These are phyloP conservation scores for Penicillium italicum DNA, from an alignment of 2,329 filamentous ascomycete species.

Conservation along the genomic window DNA sequence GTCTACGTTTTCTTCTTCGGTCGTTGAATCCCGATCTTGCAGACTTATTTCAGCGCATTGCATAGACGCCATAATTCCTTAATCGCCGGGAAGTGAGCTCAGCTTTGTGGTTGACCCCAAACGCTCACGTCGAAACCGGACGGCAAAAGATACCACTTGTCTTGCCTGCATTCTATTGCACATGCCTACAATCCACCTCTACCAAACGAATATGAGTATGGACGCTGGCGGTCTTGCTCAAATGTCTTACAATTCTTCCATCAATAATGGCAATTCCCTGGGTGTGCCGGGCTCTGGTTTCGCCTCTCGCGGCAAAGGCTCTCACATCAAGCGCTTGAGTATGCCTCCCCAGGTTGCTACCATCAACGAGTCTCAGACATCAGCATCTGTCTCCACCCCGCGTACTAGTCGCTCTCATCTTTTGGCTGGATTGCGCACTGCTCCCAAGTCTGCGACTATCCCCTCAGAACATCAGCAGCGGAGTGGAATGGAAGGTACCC, in stretches of 20 bases:
- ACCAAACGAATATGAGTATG: conserved; percentile 49
- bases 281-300: conserved; percentile 75
- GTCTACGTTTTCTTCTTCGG: neutral
- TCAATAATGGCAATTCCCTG: conserved; percentile 63
- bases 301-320: conserved; percentile 78
- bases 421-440: conserved; percentile 86
- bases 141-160: conserved; percentile 13
- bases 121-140: conserved; percentile 16
- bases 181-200: conserved; percentile 27
- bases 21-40: conserved; percentile 6
- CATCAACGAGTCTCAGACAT: conserved; percentile 61
- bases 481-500: conserved; percentile 46
- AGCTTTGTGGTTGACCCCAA: conserved; percentile 30
- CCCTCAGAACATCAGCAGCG: conserved; percentile 61
- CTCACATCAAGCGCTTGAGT: conserved; percentile 82
- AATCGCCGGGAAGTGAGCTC: conserved; percentile 25
- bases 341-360: conserved; percentile 71
- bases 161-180: conserved; percentile 22
- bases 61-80: conserved; percentile 31
- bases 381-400: conserved; percentile 71
- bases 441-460: conserved; percentile 79
- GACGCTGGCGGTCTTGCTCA: conserved; percentile 99
- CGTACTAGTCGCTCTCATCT: conserved; percentile 93
- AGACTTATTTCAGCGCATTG: conserved; percentile 14
- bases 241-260: conserved; percentile 86